Evolutionary conservation across 2,329 filamentous ascomycete species (phyloP), one percentile per base, ranked within the genome.

Genomic region (Torrubiella hemipterigena): DNA sequence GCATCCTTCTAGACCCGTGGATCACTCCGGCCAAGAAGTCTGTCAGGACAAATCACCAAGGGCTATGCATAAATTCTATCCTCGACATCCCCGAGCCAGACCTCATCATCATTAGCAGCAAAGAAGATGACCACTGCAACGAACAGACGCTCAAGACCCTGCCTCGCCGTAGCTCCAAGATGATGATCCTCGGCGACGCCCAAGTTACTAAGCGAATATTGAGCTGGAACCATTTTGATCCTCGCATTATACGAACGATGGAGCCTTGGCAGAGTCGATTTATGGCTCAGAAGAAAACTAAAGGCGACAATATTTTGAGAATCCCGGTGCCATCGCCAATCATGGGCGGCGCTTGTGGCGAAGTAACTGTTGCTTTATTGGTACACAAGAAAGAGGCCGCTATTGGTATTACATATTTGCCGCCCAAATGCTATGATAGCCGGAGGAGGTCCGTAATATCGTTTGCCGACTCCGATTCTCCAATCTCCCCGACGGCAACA

Each of bases 1-100:
- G 69, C 12, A 67, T 86, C 32, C 63, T 86, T 24, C 54, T 85
- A 30, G 80, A 87, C 48, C 81, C 81, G 4, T 84, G 78, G 74
- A 62, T 83, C 19, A 59, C 62, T 9, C 74, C 75, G 14, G 1
- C 56, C 68, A 4, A 73, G 73, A 9, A 69, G 67, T 32, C 73
- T 3, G 62, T 61, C 27, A 7, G 7, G n/a, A 14, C 31, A 12
- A 73, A 74, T 39, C 72, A 59, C 26, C 51, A 61, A 13, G 58
- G 60, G 17, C 59, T 73, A 27, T 74, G 68, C 40, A 64, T 83
- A 35, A n/a, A n/a, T n/a, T 55, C 62, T 1, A 73, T 74, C 1
- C 48, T 63, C 5, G 36, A 63, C 26, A 45, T 67, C 3, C 51
- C 59, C 3, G 51, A 54, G 29, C 57, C 59, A 3, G 60, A 68